Percentiles rank a stretch among this genome's conserved stretches.
Evolutionary conservation across 1,139 yeast species (phyloP).

Genomic region (Yamadazyma jaroonii): DNA sequence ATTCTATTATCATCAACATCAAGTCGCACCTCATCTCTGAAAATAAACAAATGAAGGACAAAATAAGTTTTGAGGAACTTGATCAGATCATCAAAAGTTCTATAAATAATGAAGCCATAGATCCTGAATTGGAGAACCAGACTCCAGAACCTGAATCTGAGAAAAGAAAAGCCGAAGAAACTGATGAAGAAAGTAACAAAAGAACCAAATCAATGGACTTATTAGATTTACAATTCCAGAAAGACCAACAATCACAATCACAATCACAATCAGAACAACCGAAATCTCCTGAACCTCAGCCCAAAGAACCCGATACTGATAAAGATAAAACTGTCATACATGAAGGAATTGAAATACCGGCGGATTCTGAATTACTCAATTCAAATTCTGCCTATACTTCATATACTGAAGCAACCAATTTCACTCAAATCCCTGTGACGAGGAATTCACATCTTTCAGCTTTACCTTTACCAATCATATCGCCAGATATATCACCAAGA

Average conservation of each 20-base stretch:
- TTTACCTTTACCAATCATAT: constrained; percentile 53
- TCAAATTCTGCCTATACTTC: constrained; percentile 44
- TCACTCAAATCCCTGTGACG: constrained; percentile 37
- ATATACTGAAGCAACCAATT: constrained; percentile 38
- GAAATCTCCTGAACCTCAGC: background rate
- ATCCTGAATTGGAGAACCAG: constrained; percentile 5
- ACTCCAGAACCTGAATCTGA: background rate
- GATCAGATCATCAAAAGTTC: constrained; percentile 7
- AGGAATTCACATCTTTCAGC: constrained; percentile 57
- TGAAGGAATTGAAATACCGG: constrained; percentile 32
- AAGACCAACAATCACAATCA: background rate
- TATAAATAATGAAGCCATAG: constrained; percentile 4
- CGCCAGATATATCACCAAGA: constrained; percentile 58
- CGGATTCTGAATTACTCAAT: constrained; percentile 42
- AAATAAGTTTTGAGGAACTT: constrained; percentile 6
- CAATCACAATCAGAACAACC: background rate
- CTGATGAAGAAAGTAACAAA: background rate
- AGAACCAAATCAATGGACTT: background rate
- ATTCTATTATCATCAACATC: no score
- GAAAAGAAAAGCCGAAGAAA: background rate
- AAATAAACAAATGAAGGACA: constrained; percentile 7
- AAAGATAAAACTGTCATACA: constrained; percentile 12
- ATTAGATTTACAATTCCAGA: background rate
- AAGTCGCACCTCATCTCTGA: constrained; percentile 6
- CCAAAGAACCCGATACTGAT: background rate